Conservation (phyloP, 2,329 filamentous ascomycete genomes). For the Zalaria sp. region DNA sequence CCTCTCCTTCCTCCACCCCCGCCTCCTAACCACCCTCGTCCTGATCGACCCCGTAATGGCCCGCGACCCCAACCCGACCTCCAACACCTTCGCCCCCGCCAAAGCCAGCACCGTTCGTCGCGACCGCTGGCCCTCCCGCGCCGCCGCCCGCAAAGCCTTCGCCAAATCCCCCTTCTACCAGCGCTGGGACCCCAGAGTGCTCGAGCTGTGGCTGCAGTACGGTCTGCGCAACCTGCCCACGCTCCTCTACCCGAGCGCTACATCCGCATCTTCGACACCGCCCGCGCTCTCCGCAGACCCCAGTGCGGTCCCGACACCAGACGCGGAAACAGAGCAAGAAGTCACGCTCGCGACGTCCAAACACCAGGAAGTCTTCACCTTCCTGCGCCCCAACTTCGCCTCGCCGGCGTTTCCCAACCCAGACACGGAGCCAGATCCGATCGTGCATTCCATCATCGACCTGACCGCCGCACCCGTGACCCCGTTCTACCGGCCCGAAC, state of each 20-base stretch:
- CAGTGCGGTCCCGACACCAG: slow-evolving; percentile 8
- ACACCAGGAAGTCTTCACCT: slow-evolving; percentile 77
- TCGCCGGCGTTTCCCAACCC: slow-evolving; percentile 10
- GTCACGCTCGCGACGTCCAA: slow-evolving; percentile 71
- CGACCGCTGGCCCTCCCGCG: slow-evolving; percentile 68
- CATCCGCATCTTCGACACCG: slow-evolving; percentile 8
- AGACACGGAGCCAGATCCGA: slow-evolving; percentile 19
- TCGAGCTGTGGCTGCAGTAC: slow-evolving; percentile 57
- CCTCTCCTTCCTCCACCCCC: slow-evolving; percentile 63
- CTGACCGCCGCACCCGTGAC: slow-evolving; percentile 19
- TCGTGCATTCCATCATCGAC: slow-evolving; percentile 29
- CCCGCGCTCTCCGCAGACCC: slow-evolving; percentile 14
- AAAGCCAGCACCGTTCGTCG: slow-evolving; percentile 53
- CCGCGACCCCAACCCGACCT: slow-evolving; percentile 21
- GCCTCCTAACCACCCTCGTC: slow-evolving; percentile 60
- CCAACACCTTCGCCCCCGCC: slow-evolving; percentile 26
- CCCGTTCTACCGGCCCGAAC: slow-evolving; percentile 56
- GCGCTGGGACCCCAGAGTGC: slow-evolving; percentile 66
- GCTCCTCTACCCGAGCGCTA: slow-evolving; percentile 33
- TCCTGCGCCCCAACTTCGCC: slow-evolving; percentile 46
- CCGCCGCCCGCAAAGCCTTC: slow-evolving; percentile 54
- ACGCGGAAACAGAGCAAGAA: slow-evolving; percentile 19
- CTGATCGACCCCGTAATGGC: slow-evolving; percentile 77
- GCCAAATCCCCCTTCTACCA: slow-evolving; percentile 60
- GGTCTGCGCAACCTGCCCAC: slow-evolving; percentile 68